phyloP scores from a whole-genome alignment of 805 yeast species.

The Candida berthetii region DNA sequence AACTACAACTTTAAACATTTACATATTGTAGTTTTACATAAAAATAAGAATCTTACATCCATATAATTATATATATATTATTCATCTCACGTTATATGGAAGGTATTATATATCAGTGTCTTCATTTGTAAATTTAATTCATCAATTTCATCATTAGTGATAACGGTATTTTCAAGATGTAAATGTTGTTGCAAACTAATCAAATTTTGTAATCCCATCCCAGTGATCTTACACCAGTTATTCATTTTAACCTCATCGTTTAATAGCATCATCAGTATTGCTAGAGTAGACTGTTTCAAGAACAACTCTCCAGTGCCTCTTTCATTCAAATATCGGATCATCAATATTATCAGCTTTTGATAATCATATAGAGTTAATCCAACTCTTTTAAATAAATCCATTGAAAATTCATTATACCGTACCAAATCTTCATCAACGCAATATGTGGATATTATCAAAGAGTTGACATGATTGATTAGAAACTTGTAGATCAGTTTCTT shows the following conservation, averaged over 20 bases:
- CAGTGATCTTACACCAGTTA: conserved; percentile 1
- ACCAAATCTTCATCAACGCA: not conserved
- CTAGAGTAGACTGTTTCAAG: not conserved
- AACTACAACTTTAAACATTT: too few species aligned
- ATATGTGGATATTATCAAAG: not conserved
- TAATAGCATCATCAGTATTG: not conserved
- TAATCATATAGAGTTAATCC: not conserved
- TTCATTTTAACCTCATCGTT: not conserved
- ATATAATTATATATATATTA: not conserved
- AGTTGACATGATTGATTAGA: not conserved
- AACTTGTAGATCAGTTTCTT: not conserved
- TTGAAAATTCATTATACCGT: not conserved
- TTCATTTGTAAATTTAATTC: conserved; percentile 1
- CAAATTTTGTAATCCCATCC: not conserved
- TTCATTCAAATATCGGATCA: not conserved
- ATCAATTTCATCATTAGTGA: not conserved
- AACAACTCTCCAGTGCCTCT: not conserved
- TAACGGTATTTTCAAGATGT: not conserved
- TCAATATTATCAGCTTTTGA: conserved; percentile 2
- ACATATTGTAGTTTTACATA: too few species aligned
- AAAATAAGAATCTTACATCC: too few species aligned
- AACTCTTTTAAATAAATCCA: not conserved
- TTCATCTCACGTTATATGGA: not conserved
- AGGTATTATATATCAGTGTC: not conserved
- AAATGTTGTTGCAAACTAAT: not conserved